Conservation (phyloP, 2,329 filamentous ascomycete species). For the Zymoseptoria crescenta region DNA sequence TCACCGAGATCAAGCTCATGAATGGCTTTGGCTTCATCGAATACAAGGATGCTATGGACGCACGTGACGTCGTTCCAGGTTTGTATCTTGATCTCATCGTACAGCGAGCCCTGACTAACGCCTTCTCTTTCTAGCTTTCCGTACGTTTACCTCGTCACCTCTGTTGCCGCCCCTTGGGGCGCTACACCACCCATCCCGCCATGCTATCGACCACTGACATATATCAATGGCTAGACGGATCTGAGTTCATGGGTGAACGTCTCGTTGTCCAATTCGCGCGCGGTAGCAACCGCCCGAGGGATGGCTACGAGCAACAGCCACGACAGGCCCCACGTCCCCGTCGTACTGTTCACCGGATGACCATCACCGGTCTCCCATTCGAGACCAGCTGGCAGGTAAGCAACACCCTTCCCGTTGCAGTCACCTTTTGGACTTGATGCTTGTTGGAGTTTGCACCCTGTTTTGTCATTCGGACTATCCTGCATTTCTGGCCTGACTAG, state of each 20-base stretch:
- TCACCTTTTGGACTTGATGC: conserved; percentile 29
- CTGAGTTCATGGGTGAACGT: conserved; percentile 95
- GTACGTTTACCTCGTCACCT: conserved; percentile 34
- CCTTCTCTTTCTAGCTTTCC: conserved; percentile 41
- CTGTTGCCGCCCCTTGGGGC: conserved; percentile 9
- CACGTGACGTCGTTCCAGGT: conserved; percentile 97
- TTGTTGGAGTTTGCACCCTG: background rate
- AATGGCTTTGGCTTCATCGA: conserved; percentile 99
- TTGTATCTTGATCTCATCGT: conserved; percentile 24
- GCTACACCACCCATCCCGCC: conserved; percentile 5
- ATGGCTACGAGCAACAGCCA: conserved; percentile 55
- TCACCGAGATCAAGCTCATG: conserved; percentile 99
- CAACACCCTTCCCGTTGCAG: conserved; percentile 33
- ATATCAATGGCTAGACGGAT: conserved; percentile 62
- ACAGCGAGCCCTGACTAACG: conserved; percentile 17
- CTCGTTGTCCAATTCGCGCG: conserved; percentile 97
- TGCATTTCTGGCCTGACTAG: background rate
- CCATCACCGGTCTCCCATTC: conserved; percentile 89
- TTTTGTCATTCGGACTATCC: background rate
- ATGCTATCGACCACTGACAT: conserved; percentile 27
- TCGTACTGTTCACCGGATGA: conserved; percentile 93
- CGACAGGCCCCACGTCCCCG: conserved; percentile 71
- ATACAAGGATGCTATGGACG: conserved; percentile 97
- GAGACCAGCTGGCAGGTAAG: conserved; percentile 99
- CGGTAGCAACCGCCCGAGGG: conserved; percentile 61